Percentiles rank a stretch among this genome's conserved stretches.
Evolutionary conservation across 2,329 filamentous ascomycete species (phyloP).

Genomic region (Pseudocercospora crystallina): DNA sequence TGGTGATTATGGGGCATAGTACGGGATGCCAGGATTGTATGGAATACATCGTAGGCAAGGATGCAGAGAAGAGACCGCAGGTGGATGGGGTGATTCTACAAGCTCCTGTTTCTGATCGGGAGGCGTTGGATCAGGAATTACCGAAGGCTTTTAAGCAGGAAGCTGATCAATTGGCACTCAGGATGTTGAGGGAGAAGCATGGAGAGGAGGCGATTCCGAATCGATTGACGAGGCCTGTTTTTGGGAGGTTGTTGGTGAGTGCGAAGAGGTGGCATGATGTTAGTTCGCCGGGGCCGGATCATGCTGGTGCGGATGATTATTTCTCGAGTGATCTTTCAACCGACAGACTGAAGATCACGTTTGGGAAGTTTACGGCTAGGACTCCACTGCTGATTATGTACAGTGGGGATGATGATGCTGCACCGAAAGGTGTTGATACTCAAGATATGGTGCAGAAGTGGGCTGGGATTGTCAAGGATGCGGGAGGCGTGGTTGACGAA

Average conservation of each 20-base stretch:
- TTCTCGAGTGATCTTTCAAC: constrained; percentile 77
- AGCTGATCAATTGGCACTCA: constrained; percentile 46
- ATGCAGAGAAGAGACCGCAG: constrained; percentile 43
- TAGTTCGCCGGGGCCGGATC: constrained; percentile 54
- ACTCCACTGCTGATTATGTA: constrained; percentile 64
- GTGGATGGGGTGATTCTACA: constrained; percentile 79
- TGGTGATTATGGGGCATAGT: constrained; percentile 69
- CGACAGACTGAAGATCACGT: constrained; percentile 60
- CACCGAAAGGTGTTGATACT: constrained; percentile 61
- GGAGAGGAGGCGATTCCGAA: constrained; percentile 56
- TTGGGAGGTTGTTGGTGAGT: constrained; percentile 46
- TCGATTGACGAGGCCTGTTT: constrained; percentile 32
- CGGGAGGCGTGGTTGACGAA: constrained; percentile 50
- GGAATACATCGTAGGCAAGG: constrained; percentile 54
- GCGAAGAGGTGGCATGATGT: constrained; percentile 61
- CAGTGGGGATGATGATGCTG: constrained; percentile 65
- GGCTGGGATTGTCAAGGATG: constrained; percentile 45
- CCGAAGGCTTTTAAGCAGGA: constrained; percentile 44
- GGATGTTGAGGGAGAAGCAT: constrained; percentile 45
- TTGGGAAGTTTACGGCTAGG: constrained; percentile 56
- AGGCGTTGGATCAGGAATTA: constrained; percentile 56
- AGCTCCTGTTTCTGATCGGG: constrained; percentile 75
- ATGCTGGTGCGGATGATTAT: constrained; percentile 75
- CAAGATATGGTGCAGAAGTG: constrained; percentile 59
- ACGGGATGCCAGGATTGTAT: constrained; percentile 69